Conservation (phyloP, 345 rosid genomes). For the Theobroma cacao region DNA sequence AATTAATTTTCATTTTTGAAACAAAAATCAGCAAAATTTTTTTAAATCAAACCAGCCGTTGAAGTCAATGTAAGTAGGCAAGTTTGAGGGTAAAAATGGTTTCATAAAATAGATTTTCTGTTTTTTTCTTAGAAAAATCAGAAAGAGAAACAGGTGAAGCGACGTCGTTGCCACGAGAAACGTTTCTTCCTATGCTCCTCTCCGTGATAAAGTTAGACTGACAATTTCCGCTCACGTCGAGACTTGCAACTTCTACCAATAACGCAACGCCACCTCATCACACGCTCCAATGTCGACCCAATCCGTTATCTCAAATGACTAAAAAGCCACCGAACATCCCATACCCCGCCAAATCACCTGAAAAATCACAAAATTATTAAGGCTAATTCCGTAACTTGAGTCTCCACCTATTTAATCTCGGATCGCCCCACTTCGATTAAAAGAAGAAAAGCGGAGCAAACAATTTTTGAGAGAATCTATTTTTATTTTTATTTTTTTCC, state of each 20-base stretch:
- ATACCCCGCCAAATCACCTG: not conserved
- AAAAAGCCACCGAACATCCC: not conserved
- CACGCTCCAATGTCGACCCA: not conserved
- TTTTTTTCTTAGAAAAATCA: no score
- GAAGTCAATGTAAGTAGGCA: no score
- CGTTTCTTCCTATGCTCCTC: no score
- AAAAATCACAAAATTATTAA: not conserved
- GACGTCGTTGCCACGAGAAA: no score
- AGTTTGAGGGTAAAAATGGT: no score
- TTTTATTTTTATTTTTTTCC: not conserved
- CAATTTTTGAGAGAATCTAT: not conserved
- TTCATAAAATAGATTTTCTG: no score
- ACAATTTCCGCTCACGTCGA: not conserved
- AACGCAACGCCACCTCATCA: not conserved
- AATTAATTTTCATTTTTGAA: no score
- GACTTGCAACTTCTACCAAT: not conserved
- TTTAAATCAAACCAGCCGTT: no score
- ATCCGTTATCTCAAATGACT: not conserved
- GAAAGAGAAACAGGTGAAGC: no score
- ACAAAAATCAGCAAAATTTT: no score
- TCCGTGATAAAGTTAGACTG: not conserved
- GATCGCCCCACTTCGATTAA: not conserved
- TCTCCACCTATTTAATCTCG: not conserved
- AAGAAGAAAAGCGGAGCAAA: not conserved
- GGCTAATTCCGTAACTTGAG: conserved; percentile 3